Conservation (phyloP, 805 yeast genomes). For the Lipomyces yamanashiensis region DNA sequence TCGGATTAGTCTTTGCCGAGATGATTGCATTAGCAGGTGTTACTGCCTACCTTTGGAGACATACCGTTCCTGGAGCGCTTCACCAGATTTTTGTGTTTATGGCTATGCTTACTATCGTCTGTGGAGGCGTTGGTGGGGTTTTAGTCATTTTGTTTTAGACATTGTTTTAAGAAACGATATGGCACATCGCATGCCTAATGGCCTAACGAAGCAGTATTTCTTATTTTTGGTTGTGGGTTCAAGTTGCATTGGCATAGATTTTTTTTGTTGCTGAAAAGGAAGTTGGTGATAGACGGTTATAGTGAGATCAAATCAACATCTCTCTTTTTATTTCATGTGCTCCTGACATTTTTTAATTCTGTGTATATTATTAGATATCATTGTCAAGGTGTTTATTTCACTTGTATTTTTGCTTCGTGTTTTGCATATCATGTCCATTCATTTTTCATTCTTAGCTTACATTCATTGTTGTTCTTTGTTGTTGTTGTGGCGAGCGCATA, state of each 20-base stretch:
- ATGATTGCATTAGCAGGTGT: conserved; percentile 52
- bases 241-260: not conserved
- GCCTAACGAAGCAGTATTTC: not conserved
- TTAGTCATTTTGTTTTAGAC: conserved; percentile 18
- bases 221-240: not conserved
- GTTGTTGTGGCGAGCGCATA: not conserved
- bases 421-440: not conserved
- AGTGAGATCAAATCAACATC: not conserved
- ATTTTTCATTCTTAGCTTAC: not conserved
- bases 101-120: conserved; percentile 48
- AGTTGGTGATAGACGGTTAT: not conserved
- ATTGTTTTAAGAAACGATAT: too few relatives aligned
- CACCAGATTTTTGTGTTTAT: conserved; percentile 53
- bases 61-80: conserved; percentile 47
- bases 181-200: too few relatives aligned
- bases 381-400: conserved; percentile 12
- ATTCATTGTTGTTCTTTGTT: not conserved
- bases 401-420: not conserved
- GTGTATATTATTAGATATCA: conserved; percentile 1
- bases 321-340: not conserved
- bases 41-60: conserved; percentile 52
- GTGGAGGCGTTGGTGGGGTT: conserved; percentile 53
- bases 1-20: conserved; percentile 52
- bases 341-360: not conserved
- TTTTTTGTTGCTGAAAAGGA: not conserved